Conservation (phyloP, 805 yeast genomes). For the Wickerhamiella sergipiensis region DNA sequence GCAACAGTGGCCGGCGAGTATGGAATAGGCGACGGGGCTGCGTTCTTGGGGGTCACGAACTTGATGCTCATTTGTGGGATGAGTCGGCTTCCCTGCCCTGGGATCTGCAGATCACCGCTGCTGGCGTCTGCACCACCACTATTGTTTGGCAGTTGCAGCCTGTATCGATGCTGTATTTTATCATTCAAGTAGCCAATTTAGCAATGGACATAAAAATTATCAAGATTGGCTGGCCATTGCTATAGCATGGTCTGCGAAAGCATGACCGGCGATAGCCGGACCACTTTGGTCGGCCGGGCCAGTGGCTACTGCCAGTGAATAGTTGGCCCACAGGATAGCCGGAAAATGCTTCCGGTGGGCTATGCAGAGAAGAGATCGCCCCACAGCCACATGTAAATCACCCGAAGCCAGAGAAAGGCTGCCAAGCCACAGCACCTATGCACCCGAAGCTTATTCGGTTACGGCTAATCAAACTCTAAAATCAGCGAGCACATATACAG, state of each 20-base stretch:
- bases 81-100: not conserved
- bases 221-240: too few relatives aligned
- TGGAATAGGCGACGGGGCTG: slow-evolving; percentile 95
- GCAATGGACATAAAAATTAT: too few relatives aligned
- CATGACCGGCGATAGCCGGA: too few relatives aligned
- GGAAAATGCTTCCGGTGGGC: too few relatives aligned
- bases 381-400: not conserved
- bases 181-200: too few relatives aligned
- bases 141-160: too few relatives aligned
- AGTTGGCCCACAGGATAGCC: too few relatives aligned
- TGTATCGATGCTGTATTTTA: not conserved
- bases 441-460: not conserved
- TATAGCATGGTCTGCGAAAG: too few relatives aligned
- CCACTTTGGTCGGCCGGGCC: too few relatives aligned
- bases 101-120: not conserved
- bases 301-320: too few relatives aligned
- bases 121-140: too few relatives aligned
- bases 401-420: not conserved
- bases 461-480: not conserved
- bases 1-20: slow-evolving; percentile 93
- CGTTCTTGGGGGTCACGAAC: slow-evolving; percentile 36
- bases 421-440: not conserved
- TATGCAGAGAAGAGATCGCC: too few relatives aligned
- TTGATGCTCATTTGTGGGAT: slow-evolving; percentile 8
- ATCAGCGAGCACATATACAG: not conserved